Evolutionary conservation across 768 basidiomycete species (phyloP).

Genomic region (Nidula microcarpa): DNA sequence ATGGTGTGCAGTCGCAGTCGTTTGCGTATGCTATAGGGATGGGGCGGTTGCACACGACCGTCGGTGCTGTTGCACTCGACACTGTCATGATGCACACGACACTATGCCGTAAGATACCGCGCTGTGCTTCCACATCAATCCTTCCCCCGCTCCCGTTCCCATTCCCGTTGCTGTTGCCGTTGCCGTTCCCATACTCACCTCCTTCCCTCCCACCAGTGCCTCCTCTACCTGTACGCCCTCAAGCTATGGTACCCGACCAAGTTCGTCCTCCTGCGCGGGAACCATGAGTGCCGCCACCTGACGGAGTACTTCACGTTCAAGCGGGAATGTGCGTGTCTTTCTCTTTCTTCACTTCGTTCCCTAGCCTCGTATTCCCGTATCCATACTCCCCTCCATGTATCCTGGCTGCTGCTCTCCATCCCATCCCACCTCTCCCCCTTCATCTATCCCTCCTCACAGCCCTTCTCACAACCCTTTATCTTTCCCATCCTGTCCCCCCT

Average conservation of each 20-base stretch:
- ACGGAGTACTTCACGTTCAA: slow-evolving; percentile 99
- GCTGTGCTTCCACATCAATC: not conserved
- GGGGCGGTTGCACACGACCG: too few relatives aligned
- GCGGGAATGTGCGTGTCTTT: slow-evolving; percentile 73
- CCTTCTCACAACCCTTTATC: not conserved
- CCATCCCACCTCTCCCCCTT: too few relatives aligned
- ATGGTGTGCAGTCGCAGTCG: too few relatives aligned
- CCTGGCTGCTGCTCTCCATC: too few relatives aligned
- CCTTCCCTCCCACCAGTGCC: slow-evolving; percentile 46
- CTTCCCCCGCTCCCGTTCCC: not conserved
- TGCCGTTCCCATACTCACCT: too few relatives aligned
- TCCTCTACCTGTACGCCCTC: slow-evolving; percentile 89
- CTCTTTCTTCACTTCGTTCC: not conserved
- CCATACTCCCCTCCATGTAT: too few relatives aligned
- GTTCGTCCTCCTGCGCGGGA: slow-evolving; percentile 84
- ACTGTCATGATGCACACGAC: too few relatives aligned
- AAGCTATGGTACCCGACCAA: slow-evolving; percentile 88
- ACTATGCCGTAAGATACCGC: too few relatives aligned
- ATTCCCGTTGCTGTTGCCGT: slow-evolving; percentile 14
- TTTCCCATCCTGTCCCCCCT: slow-evolving; percentile 2
- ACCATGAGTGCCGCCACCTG: slow-evolving; percentile 95
- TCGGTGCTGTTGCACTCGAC: too few relatives aligned
- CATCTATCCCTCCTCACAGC: not conserved
- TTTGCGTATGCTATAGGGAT: too few relatives aligned
- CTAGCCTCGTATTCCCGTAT: too few relatives aligned